Percentiles rank a stretch among this genome's conserved stretches.
phyloP scores from a whole-genome alignment of 75 land plant species.

The Larix kaempferi region DNA sequence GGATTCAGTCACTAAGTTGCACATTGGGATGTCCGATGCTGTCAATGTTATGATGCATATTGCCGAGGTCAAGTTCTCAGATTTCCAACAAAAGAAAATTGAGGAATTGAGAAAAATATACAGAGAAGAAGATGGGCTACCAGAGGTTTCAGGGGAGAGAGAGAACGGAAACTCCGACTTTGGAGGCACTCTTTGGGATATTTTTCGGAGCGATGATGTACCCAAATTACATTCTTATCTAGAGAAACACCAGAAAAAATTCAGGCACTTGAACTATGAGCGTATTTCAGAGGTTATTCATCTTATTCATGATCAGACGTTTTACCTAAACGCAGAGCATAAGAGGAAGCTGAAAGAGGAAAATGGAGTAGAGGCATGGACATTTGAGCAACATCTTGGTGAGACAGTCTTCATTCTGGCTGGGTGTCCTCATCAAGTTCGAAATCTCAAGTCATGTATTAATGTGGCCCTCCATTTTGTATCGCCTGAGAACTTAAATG shows the following conservation, averaged over 20 bases:
- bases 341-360: slow-evolving; percentile 68
- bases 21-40: slow-evolving; percentile 86
- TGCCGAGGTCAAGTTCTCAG: slow-evolving; percentile 24
- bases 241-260: slow-evolving; percentile 52
- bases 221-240: slow-evolving; percentile 57
- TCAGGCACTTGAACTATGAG: slow-evolving; percentile 37
- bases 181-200: slow-evolving; percentile 91
- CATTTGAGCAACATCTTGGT: slow-evolving; percentile 55
- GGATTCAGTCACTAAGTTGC: slow-evolving; percentile 89
- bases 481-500: slow-evolving; percentile 53
- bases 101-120: slow-evolving; percentile 16
- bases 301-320: slow-evolving; percentile 71
- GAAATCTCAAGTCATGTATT: slow-evolving; percentile 60
- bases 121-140: background rate
- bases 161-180: background rate
- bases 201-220: slow-evolving; percentile 72
- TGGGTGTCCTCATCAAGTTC: slow-evolving; percentile 67
- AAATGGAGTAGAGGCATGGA: slow-evolving; percentile 68
- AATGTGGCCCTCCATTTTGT: slow-evolving; percentile 68
- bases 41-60: slow-evolving; percentile 69
- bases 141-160: too few relatives aligned
- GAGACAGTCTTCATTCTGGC: slow-evolving; percentile 70
- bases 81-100: slow-evolving; percentile 16
- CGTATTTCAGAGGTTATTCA: slow-evolving; percentile 59
- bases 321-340: slow-evolving; percentile 52